These are phyloP conservation scores for Allantophomopsis lycopodina DNA, from an alignment of 2,329 filamentous ascomycete species.

Conservation along the genomic window DNA sequence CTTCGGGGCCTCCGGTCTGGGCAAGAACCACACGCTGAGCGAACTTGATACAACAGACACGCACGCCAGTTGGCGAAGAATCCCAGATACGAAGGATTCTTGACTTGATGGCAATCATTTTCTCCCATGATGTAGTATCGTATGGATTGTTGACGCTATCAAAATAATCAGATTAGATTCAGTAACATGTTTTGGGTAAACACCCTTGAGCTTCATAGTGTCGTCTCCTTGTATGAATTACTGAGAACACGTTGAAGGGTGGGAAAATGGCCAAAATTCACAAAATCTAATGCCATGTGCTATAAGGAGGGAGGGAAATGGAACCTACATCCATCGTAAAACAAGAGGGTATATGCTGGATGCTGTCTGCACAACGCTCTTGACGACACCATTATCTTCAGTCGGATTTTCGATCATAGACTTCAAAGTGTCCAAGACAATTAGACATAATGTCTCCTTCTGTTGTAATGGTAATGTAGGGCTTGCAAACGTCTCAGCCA, in stretches of 20 bases:
- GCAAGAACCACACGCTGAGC: conserved; percentile 84
- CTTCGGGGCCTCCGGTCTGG: conserved; percentile 71
- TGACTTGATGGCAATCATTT: conserved; percentile 78
- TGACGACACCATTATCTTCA: conserved; percentile 69
- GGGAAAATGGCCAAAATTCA: too few species aligned
- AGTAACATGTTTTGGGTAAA: not conserved
- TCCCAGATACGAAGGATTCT: conserved; percentile 87
- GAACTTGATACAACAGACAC: conserved; percentile 95
- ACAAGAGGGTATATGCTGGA: conserved; percentile 89
- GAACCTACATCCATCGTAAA: conserved; percentile 85
- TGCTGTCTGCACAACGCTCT: conserved; percentile 74
- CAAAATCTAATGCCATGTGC: too few species aligned
- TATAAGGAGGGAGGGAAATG: not conserved
- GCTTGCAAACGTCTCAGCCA: conserved; percentile 90
- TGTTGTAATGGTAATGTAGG: conserved; percentile 65
- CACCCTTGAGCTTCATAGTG: not conserved
- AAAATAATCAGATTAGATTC: not conserved
- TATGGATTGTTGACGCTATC: conserved; percentile 73
- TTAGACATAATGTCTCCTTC: conserved; percentile 68
- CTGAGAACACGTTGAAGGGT: too few species aligned
- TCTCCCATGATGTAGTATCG: conserved; percentile 73
- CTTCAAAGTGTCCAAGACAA: conserved; percentile 66
- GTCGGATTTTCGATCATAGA: conserved; percentile 55
- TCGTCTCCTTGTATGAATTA: not conserved
- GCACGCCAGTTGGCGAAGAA: conserved; percentile 57